phyloP scores from a whole-genome alignment of 331 rosid genomes.

The Acacia pycnantha region DNA sequence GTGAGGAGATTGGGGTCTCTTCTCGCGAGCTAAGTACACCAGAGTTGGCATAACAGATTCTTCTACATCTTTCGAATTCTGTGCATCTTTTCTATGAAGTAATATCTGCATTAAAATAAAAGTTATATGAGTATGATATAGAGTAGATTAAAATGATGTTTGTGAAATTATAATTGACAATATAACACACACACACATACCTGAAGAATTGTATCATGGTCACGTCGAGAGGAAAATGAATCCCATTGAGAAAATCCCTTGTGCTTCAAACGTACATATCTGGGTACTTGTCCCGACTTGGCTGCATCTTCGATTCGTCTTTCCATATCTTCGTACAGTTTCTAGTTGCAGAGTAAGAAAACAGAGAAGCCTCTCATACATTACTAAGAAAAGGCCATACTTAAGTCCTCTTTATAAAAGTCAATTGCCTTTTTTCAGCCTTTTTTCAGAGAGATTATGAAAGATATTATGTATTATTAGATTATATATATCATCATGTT shows the following conservation, averaged over 20 bases:
- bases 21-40: constrained; percentile 77
- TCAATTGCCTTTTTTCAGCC: no score
- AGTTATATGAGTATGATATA: no score
- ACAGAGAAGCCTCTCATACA: not conserved
- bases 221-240: constrained; percentile 53
- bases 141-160: no score
- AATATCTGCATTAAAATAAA: constrained; percentile 41
- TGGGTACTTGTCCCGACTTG: constrained; percentile 45
- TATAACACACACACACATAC: constrained; percentile 16
- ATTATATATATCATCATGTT: no score
- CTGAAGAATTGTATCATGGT: constrained; percentile 67
- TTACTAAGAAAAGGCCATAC: no score
- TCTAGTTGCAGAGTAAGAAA: constrained; percentile 31
- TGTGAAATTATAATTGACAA: no score
- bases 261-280: constrained; percentile 46
- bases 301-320: constrained; percentile 44
- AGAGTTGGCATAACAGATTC: constrained; percentile 64
- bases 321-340: constrained; percentile 65
- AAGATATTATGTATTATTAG: no score
- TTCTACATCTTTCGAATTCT: constrained; percentile 47
- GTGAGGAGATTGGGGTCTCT: constrained; percentile 66
- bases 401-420: no score
- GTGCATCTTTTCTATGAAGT: constrained; percentile 50
- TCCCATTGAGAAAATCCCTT: constrained; percentile 62
- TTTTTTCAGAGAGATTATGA: no score